These are phyloP conservation scores for Helicocarpus griseus DNA, from an alignment of 2,329 filamentous ascomycete genomes.

Conservation along the genomic window DNA sequence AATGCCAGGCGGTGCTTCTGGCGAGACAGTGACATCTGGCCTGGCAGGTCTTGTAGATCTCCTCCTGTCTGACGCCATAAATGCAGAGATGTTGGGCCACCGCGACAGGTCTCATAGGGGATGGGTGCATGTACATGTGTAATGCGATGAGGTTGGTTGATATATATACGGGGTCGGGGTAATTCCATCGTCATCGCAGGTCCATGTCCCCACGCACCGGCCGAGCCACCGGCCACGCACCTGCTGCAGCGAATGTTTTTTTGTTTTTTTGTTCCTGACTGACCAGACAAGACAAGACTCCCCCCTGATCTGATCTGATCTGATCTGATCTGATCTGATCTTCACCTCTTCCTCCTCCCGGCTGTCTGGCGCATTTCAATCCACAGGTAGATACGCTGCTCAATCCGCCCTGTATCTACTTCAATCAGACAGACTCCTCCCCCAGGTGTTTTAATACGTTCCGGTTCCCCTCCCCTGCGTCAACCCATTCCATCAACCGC, in stretches of 20 bases:
- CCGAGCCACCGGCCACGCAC: not conserved
- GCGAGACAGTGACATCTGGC: constrained; percentile 25
- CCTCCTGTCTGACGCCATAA: constrained; percentile 13
- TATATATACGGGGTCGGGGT: too few relatives aligned
- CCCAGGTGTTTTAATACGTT: not conserved
- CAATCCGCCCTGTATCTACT: not conserved
- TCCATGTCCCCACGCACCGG: not conserved
- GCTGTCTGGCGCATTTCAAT: not conserved
- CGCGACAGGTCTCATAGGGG: not conserved
- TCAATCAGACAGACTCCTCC: not conserved
- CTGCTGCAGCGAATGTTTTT: not conserved
- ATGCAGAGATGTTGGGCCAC: not conserved
- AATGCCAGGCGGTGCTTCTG: constrained; percentile 41
- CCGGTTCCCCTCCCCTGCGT: not conserved
- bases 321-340: too few relatives aligned
- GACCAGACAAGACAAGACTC: too few relatives aligned
- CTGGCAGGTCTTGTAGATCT: constrained; percentile 16
- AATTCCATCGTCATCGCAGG: too few relatives aligned
- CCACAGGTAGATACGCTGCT: not conserved
- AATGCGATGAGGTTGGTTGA: not conserved
- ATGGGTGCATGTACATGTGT: not conserved
- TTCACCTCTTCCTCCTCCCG: not conserved
- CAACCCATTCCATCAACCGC: not conserved
- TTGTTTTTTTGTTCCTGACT: not conserved
- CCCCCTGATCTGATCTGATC: too few relatives aligned